phyloP scores from a whole-genome alignment of 129 eudicot genomes.

The Arctium lappa region DNA sequence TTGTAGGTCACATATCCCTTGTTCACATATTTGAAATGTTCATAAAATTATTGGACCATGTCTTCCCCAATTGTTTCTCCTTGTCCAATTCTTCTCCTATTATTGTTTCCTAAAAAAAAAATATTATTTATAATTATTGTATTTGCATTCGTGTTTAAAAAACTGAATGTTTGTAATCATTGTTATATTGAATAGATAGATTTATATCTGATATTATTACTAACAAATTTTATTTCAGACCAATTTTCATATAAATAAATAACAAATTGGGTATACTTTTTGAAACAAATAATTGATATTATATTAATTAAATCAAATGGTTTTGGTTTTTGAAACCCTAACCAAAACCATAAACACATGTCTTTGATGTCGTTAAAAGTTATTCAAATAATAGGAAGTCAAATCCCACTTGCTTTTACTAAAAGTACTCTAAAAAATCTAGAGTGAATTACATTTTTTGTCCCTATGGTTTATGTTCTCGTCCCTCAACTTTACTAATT shows the following conservation, averaged over 20 bases:
- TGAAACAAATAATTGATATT: no score
- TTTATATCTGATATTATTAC: not conserved
- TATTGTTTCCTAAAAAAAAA: not conserved
- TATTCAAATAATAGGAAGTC: not conserved
- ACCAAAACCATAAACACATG: not conserved
- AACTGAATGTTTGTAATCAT: not conserved
- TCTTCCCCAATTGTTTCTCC: conserved; percentile 5
- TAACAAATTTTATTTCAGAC: no score
- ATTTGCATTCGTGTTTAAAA: no score
- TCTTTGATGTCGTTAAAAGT: not conserved
- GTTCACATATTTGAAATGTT: not conserved
- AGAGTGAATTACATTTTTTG: no score
- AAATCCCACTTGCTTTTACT: not conserved
- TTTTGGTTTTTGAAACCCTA: not conserved
- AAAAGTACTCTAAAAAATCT: not conserved
- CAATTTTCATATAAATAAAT: no score
- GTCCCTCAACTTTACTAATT: no score
- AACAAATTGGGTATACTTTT: no score
- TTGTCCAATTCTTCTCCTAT: conserved; percentile 5
- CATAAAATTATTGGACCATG: conserved; percentile 13
- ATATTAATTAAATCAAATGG: not conserved
- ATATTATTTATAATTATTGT: no score
- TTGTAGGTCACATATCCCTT: conserved; percentile 20
- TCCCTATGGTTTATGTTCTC: no score
- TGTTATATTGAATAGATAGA: no score